A percentile compares a stretch with the other conserved stretches of the same genome.
Conservation (phyloP, 2,329 filamentous ascomycete species). For the Pseudocercospora musae region DNA sequence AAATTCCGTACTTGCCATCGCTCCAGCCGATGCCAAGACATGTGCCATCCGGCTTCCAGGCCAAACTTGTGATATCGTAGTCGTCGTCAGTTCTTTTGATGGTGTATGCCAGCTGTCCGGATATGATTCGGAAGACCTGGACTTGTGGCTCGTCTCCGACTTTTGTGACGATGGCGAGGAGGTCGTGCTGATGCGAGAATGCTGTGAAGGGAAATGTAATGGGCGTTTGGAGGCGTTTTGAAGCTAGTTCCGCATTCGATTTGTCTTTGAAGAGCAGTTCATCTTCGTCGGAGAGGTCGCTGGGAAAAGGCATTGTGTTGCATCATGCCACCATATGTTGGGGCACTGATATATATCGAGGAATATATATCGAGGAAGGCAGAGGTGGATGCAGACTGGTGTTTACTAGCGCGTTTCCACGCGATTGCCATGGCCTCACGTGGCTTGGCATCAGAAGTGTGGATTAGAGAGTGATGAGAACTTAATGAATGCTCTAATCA, state of each 20-base stretch:
- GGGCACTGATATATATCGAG: neutral
- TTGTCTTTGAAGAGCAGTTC: neutral
- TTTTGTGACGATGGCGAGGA: slow-evolving; percentile 67
- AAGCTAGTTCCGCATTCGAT: slow-evolving; percentile 38
- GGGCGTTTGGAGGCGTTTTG: slow-evolving; percentile 56
- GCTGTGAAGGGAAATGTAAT: slow-evolving; percentile 60
- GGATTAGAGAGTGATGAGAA: too few relatives aligned
- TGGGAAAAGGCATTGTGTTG: neutral
- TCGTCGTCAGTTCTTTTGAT: slow-evolving; percentile 39
- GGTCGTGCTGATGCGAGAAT: slow-evolving; percentile 81
- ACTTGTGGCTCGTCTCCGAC: slow-evolving; percentile 47
- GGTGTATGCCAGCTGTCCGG: slow-evolving; percentile 67
- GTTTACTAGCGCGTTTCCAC: neutral
- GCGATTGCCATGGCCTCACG: too few relatives aligned
- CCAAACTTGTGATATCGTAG: slow-evolving; percentile 36
- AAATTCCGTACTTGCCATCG: slow-evolving; percentile 58
- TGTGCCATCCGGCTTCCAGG: slow-evolving; percentile 48
- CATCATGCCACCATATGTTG: neutral
- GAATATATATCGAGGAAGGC: neutral
- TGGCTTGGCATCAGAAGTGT: neutral
- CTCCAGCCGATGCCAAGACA: slow-evolving; percentile 76
- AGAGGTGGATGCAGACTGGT: neutral
- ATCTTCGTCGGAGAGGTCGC: neutral
- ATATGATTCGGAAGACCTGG: slow-evolving; percentile 74
- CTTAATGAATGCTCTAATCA: neutral